Evolutionary conservation across 805 yeast species (phyloP), one percentile per base, ranked within the genome.

Genomic region (Schwanniomyces vanrijiae): DNA sequence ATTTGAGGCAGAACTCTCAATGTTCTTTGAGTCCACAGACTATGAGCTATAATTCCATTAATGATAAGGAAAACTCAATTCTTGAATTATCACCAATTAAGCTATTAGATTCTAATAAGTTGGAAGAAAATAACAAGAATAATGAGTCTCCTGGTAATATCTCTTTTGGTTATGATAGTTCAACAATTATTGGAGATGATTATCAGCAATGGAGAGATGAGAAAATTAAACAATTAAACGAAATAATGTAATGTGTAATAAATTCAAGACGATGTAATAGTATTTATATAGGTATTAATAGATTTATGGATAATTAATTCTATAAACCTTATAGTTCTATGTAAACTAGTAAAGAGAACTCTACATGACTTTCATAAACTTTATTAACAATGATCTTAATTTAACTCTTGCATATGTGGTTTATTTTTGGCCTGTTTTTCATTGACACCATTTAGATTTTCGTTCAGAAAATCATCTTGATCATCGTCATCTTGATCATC

Each of bases 401-500:
- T 31, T 11, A 18, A 21, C 19, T 14, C 28, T n/a, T 22, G 11
- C n/a, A 20, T 22, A 7, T 42, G 18, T 4, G 11, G 16, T n/a
- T 28, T 8, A 25, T 28, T 11, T 9, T n/a, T 21, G 9, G 19
- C 38, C 38, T 16, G 11, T 18, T 21, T 21, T 33, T 14, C 58
- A 25, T 55, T 62, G 14, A 58, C 64, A 11, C 59, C 66, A 10
- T 60, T 66, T 11, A 59, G 64, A 18, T 7, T 13, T 7, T 28
- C 33, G 10, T 64, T 66, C 79, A 16, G 74, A 10, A 68, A 74
- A 13, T 64, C 74, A 20, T 66, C 65, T 19, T 64, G 68, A 11
- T 63, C 72, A 9, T 71, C 75, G 6, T 73, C 79, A 18, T 76
- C 81, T 4, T 76, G 78, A 11, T 69, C 75, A 8, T 68, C 75